phyloP scores from a whole-genome alignment of 2,329 filamentous ascomycete genomes.

The Lasiodiplodia citricola region DNA sequence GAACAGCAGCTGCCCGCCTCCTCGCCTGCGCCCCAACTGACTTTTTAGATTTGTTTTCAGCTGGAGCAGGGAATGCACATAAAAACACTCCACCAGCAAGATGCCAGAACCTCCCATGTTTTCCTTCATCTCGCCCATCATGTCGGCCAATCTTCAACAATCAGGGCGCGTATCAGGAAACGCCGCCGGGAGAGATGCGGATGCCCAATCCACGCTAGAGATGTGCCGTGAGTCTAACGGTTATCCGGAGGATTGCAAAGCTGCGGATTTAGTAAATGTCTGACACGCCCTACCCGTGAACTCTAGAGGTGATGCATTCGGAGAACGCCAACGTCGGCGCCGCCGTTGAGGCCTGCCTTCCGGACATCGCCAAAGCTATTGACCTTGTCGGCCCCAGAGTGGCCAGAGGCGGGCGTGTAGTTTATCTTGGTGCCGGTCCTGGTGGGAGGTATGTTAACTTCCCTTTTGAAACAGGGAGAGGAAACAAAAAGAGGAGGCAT shows the following conservation, averaged over 20 bases:
- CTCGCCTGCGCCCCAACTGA: background rate
- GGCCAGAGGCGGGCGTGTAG: constrained; percentile 8
- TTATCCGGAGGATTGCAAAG: background rate
- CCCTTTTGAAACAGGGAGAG: background rate
- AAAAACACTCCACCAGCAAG: background rate
- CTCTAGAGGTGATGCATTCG: constrained; percentile 15
- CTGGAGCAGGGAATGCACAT: background rate
- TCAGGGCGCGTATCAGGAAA: background rate
- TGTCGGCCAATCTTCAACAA: constrained; percentile 10
- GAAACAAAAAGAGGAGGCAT: no score
- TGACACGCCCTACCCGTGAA: background rate
- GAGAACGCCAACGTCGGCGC: constrained; percentile 13
- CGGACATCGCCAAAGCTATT: constrained; percentile 6
- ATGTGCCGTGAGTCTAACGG: constrained; percentile 8
- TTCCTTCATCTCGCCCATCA: constrained; percentile 19
- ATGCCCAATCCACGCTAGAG: constrained; percentile 2
- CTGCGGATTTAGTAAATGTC: background rate
- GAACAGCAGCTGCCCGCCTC: background rate
- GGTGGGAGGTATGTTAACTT: background rate
- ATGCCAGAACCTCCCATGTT: background rate
- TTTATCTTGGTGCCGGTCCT: constrained; percentile 10
- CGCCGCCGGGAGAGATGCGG: background rate
- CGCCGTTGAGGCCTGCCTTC: constrained; percentile 9
- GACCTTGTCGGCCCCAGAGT: constrained; percentile 14
- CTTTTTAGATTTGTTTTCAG: background rate